Evolutionary conservation across 2,329 filamentous ascomycete species (phyloP).

Genomic region (Nemania sp.): DNA sequence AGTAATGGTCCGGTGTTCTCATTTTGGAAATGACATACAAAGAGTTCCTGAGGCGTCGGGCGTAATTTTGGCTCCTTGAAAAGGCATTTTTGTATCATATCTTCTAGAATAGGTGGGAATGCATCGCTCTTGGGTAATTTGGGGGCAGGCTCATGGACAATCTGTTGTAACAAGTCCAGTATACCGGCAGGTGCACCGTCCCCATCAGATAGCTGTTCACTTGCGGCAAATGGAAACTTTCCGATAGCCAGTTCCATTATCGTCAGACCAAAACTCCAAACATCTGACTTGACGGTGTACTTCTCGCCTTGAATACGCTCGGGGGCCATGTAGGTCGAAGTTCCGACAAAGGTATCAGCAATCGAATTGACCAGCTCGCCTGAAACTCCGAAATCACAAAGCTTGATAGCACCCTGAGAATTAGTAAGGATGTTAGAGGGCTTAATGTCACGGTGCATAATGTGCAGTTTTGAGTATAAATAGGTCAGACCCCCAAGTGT

Average conservation of each 20-base stretch:
- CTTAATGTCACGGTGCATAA: constrained; percentile 99
- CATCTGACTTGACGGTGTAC: constrained; percentile 97
- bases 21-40: constrained; percentile 60
- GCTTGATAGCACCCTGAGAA: constrained; percentile 90
- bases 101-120: constrained; percentile 91
- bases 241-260: constrained; percentile 98
- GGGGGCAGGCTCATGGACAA: constrained; percentile 93
- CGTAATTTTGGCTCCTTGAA: constrained; percentile 86
- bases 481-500: constrained; percentile 93
- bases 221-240: constrained; percentile 89
- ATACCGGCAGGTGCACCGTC: constrained; percentile 91
- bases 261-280: constrained; percentile 95
- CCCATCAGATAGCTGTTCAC: constrained; percentile 69
- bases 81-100: constrained; percentile 96
- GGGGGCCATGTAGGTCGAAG: constrained; percentile 98
- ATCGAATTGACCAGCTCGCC: constrained; percentile 97
- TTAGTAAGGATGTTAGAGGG: constrained; percentile 97
- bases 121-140: constrained; percentile 95
- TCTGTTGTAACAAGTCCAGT: constrained; percentile 92
- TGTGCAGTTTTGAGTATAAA: constrained; percentile 91
- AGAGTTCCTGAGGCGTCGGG: constrained; percentile 91
- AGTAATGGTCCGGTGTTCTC: constrained; percentile 27
- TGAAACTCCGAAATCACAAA: constrained; percentile 98
- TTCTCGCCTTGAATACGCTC: constrained; percentile 96
- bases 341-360: constrained; percentile 96